A percentile compares a stretch with the other conserved stretches of the same genome.
Conservation (phyloP, 2,329 filamentous ascomycete species). For the Didymella keratinophila region DNA sequence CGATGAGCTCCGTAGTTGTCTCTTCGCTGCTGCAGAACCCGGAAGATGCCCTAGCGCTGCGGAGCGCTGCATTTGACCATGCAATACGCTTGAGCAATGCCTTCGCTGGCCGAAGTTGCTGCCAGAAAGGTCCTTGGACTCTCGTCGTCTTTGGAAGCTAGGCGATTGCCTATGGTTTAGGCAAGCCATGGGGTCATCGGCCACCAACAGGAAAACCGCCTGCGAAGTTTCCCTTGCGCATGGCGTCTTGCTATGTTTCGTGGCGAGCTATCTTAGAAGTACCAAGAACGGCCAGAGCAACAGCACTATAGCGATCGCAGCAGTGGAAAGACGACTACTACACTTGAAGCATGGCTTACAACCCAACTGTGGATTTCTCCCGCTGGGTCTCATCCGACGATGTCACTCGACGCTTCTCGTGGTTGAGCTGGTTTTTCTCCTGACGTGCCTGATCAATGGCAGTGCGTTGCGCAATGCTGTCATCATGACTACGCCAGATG, state of each 20-base stretch:
- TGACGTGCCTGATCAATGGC: conserved; percentile 91
- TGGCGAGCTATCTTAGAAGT: not conserved
- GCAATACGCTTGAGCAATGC: not conserved
- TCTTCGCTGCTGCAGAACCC: conserved; percentile 1
- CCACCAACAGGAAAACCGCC: not conserved
- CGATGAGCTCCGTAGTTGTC: not conserved
- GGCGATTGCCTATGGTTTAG: not conserved
- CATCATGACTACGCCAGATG: conserved; percentile 95
- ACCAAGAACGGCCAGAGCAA: not conserved
- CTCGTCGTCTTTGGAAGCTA: not conserved
- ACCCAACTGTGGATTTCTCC: conserved; percentile 40
- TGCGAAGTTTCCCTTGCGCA: not conserved
- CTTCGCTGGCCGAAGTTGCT: not conserved
- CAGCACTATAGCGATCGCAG: conserved; percentile 3
- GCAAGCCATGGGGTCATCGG: not conserved
- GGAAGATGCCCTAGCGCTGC: not conserved
- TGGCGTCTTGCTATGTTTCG: not conserved
- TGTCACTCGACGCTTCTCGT: conserved; percentile 56
- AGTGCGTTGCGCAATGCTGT: conserved; percentile 89
- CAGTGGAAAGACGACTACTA: conserved; percentile 14
- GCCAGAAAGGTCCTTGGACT: not conserved
- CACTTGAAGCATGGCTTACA: conserved; percentile 27
- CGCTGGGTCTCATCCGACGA: conserved; percentile 46
- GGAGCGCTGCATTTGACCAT: not conserved
- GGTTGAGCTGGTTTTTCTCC: conserved; percentile 68